phyloP scores from a whole-genome alignment of 768 basidiomycete species.

The Termitomyces sp. region DNA sequence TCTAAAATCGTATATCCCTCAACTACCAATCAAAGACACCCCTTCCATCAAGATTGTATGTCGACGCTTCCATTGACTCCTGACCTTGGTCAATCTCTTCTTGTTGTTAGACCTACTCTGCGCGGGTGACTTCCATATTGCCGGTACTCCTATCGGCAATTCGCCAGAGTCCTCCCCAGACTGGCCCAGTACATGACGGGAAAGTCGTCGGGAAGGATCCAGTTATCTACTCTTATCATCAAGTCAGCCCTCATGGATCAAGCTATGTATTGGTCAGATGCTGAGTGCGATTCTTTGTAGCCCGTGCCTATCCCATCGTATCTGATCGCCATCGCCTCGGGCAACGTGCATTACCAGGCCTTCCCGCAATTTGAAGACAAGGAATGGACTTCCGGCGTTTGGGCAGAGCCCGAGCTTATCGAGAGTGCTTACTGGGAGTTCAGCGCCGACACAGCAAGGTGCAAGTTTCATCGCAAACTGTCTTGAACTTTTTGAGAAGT shows the following conservation, averaged over 20 bases:
- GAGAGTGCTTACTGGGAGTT: conserved; percentile 85
- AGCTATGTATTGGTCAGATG: neutral
- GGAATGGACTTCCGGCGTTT: conserved; percentile 78
- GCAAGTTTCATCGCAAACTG: neutral
- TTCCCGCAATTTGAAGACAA: conserved; percentile 61
- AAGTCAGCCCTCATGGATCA: conserved; percentile 43
- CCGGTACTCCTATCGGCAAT: conserved; percentile 86
- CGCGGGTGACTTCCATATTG: conserved; percentile 78
- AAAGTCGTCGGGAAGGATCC: conserved; percentile 72
- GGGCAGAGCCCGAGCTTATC: conserved; percentile 85
- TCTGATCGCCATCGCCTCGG: conserved; percentile 87
- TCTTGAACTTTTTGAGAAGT: neutral
- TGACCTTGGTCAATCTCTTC: neutral
- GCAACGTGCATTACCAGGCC: conserved; percentile 71
- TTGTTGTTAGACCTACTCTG: conserved; percentile 64
- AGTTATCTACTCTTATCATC: conserved; percentile 74
- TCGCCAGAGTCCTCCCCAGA: conserved; percentile 70
- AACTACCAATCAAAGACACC: conserved; percentile 50
- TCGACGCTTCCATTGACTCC: conserved; percentile 17
- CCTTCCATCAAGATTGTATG: conserved; percentile 80
- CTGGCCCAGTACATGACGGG: conserved; percentile 55
- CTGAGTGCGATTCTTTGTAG: conserved; percentile 34
- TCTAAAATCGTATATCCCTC: neutral
- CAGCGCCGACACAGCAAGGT: conserved; percentile 79
- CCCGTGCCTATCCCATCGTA: conserved; percentile 86